Evolutionary conservation across 2,329 filamentous ascomycete genomes (phyloP).

Genomic region (Gremmenia infestans): DNA sequence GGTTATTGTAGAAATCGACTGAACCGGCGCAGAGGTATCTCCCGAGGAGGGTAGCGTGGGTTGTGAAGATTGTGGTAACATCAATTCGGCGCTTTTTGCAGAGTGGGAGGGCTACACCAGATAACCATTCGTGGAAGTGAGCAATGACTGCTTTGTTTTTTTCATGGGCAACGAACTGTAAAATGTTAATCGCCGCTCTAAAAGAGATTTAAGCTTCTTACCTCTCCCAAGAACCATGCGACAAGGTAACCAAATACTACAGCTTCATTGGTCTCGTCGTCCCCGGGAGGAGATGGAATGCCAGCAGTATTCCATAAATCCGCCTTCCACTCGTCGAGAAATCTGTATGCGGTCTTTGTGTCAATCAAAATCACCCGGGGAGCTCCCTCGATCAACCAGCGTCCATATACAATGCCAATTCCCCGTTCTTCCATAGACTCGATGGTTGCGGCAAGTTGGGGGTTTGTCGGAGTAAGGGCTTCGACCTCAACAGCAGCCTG

Average conservation of each 20-base stretch:
- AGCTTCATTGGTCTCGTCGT: constrained; percentile 94
- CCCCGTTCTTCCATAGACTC: constrained; percentile 89
- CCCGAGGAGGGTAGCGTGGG: constrained; percentile 90
- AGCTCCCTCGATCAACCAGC: constrained; percentile 96
- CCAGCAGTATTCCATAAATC: constrained; percentile 91
- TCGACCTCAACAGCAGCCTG: constrained; percentile 98
- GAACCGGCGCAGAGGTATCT: constrained; percentile 96
- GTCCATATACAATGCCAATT: constrained; percentile 83
- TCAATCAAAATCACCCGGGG: constrained; percentile 92
- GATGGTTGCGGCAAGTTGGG: constrained; percentile 76
- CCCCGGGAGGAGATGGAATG: constrained; percentile 87
- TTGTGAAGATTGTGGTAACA: constrained; percentile 97
- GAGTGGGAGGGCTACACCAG: constrained; percentile 86
- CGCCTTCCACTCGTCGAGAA: constrained; percentile 92
- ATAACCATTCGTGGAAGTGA: constrained; percentile 98
- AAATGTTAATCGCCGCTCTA: constrained; percentile 9
- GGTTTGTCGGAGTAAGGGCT: constrained; percentile 78
- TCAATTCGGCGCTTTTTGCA: constrained; percentile 94
- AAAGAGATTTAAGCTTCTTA: constrained; percentile 37
- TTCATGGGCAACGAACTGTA: constrained; percentile 87
- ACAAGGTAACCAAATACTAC: constrained; percentile 97
- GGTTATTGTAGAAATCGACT: constrained; percentile 98
- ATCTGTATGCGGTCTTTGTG: constrained; percentile 86
- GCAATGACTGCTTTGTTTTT: constrained; percentile 89
- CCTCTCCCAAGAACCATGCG: constrained; percentile 97